Conservation (phyloP, 805 yeast genomes). For the Pichia sporocuriosa region DNA sequence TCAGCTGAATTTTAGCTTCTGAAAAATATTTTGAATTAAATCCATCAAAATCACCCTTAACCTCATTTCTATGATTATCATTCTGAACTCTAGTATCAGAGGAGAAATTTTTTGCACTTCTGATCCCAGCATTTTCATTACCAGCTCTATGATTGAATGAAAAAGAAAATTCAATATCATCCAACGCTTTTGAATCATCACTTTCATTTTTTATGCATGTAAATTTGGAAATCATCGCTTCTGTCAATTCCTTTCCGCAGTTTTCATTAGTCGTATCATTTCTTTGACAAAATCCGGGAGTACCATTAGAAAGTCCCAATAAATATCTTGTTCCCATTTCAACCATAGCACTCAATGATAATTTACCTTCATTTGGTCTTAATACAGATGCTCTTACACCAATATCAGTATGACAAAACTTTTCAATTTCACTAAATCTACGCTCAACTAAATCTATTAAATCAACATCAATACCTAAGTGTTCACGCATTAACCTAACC, state of each 20-base stretch:
- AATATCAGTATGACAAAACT: conserved; percentile 34
- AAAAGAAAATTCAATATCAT: conserved; percentile 26
- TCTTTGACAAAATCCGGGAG: conserved; percentile 23
- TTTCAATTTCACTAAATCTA: conserved; percentile 47
- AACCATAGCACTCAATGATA: conserved; percentile 55
- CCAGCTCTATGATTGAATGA: conserved; percentile 90
- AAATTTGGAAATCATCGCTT: conserved; percentile 18
- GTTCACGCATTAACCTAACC: conserved; percentile 92
- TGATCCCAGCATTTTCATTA: conserved; percentile 73
- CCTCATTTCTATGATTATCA: conserved; percentile 60
- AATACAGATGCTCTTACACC: conserved; percentile 43
- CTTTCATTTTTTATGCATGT: conserved; percentile 16
- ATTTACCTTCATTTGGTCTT: conserved; percentile 21
- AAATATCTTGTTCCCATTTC: conserved; percentile 70
- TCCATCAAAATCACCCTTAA: conserved; percentile 63
- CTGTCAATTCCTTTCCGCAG: conserved; percentile 18
- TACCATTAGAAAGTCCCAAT: conserved; percentile 34
- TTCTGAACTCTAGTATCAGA: conserved; percentile 75
- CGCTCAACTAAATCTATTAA: conserved; percentile 74
- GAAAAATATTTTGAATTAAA: conserved; percentile 41
- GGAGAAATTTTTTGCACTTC: conserved; percentile 77
- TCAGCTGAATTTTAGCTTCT: conserved; percentile 46
- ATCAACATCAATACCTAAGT: conserved; percentile 90
- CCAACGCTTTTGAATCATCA: conserved; percentile 22
- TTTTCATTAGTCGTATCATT: conserved; percentile 4